Percentiles rank a stretch among this genome's conserved stretches.
These are phyloP conservation scores for Candida nitratophila DNA, from an alignment of 805 yeast genomes.

Conservation along the genomic window DNA sequence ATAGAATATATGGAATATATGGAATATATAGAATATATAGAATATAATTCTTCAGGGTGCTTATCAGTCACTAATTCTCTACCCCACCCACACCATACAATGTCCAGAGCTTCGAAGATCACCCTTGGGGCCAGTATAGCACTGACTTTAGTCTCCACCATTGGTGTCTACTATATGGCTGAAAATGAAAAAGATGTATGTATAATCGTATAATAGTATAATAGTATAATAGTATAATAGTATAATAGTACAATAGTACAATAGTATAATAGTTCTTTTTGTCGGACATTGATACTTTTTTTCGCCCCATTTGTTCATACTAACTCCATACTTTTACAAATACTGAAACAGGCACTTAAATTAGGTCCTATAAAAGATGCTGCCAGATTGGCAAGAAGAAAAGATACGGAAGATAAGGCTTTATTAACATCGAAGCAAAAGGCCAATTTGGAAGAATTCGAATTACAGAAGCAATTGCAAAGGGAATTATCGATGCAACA, in stretches of 20 bases:
- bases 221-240: too few relatives aligned
- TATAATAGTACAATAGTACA: too few relatives aligned
- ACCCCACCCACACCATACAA: too few relatives aligned
- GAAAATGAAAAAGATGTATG: slow-evolving; percentile 56
- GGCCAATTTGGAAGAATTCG: slow-evolving; percentile 61
- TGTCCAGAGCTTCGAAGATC: slow-evolving; percentile 77
- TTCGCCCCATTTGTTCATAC: too few relatives aligned
- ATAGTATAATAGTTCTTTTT: too few relatives aligned
- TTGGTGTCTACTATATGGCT: slow-evolving; percentile 67
- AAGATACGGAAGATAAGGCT: slow-evolving; percentile 20
- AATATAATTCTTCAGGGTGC: too few relatives aligned
- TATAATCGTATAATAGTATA: too few relatives aligned
- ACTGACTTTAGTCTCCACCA: slow-evolving; percentile 51
- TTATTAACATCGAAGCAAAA: slow-evolving; percentile 28
- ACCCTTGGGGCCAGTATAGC: slow-evolving; percentile 57
- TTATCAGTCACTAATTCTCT: too few relatives aligned
- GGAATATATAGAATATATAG: too few relatives aligned
- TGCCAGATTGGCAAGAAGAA: slow-evolving; percentile 44
- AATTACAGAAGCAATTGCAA: slow-evolving; percentile 52
- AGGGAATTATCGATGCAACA: slow-evolving; percentile 52
- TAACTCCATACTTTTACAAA: background rate
- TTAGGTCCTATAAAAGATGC: slow-evolving; percentile 87
- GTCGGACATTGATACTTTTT: too few relatives aligned
- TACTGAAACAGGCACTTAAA: slow-evolving; percentile 43
- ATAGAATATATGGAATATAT: too few relatives aligned